These are phyloP conservation scores for Cystobasidium slooffiae DNA, from an alignment of 1,284 basidiomycete species.

Conservation along the genomic window DNA sequence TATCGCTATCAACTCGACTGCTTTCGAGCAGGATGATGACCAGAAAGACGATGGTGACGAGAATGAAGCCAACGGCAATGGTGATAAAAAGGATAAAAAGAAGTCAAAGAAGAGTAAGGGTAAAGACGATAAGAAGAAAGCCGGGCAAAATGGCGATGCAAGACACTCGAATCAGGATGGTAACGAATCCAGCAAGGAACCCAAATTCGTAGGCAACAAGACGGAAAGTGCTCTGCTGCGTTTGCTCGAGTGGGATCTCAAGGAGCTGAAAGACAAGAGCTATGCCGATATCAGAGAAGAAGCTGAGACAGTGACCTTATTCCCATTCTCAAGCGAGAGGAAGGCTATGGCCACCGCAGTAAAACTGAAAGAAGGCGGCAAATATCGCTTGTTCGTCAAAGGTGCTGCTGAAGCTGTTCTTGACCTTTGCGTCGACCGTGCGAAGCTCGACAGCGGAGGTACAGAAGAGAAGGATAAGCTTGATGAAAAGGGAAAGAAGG, in stretches of 20 bases:
- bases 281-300: constrained; percentile 54
- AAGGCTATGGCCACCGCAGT: constrained; percentile 53
- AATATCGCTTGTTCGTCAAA: constrained; percentile 56
- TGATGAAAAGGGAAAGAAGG: constrained; percentile 32
- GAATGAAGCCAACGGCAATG: background rate
- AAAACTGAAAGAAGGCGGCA: constrained; percentile 20
- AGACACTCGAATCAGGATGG: constrained; percentile 7
- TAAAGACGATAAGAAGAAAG: background rate
- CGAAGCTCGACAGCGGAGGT: constrained; percentile 27
- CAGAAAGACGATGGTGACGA: constrained; percentile 1
- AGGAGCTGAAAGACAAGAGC: constrained; percentile 28
- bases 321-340: constrained; percentile 58
- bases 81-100: constrained; percentile 7
- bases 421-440: constrained; percentile 31
- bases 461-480: constrained; percentile 15
- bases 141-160: constrained; percentile 1
- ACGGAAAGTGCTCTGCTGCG: constrained; percentile 57
- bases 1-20: constrained; percentile 48
- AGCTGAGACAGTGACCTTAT: constrained; percentile 55
- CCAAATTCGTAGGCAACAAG: constrained; percentile 56
- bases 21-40: constrained; percentile 43
- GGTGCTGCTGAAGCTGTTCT: constrained; percentile 57
- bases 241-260: constrained; percentile 33
- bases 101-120: constrained; percentile 3
- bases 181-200: constrained; percentile 9